phyloP scores from a whole-genome alignment of 352 stramenopile species.

The Phytophthora melonis region DNA sequence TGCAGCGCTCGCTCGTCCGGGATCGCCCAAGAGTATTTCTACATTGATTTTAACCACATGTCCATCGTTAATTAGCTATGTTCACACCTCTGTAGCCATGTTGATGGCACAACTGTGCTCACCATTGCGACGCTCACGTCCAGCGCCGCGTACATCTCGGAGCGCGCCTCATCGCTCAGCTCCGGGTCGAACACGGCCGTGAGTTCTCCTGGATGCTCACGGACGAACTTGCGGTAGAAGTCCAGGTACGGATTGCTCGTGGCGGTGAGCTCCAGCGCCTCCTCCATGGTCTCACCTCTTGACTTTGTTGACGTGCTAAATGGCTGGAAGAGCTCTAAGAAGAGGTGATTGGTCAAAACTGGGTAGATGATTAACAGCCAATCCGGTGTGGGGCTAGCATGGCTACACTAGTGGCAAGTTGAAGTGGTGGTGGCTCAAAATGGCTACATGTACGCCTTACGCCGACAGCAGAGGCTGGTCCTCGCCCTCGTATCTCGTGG shows the following conservation, averaged over 20 bases:
- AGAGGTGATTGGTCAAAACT: slow-evolving; percentile 35
- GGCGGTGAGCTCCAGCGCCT: slow-evolving; percentile 55
- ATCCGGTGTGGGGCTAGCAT: slow-evolving; percentile 24
- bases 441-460: slow-evolving; percentile 4
- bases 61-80: neutral
- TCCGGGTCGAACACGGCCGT: slow-evolving; percentile 77
- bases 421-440: neutral
- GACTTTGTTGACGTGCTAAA: slow-evolving; percentile 2
- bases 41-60: slow-evolving; percentile 1
- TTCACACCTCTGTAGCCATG: neutral
- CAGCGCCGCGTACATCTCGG: slow-evolving; percentile 74
- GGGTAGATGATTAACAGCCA: slow-evolving; percentile 24
- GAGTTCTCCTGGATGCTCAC: slow-evolving; percentile 64
- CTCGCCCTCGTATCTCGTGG: slow-evolving; percentile 63
- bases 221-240: slow-evolving; percentile 77
- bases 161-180: slow-evolving; percentile 71
- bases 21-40: slow-evolving; percentile 94
- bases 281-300: slow-evolving; percentile 18
- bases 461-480: slow-evolving; percentile 58
- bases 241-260: slow-evolving; percentile 87
- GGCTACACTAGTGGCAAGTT: slow-evolving; percentile 25
- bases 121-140: slow-evolving; percentile 88
- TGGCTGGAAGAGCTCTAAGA: slow-evolving; percentile 19
- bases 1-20: slow-evolving; percentile 87
- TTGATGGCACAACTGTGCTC: neutral